phyloP scores from a whole-genome alignment of 352 stramenopile genomes.

The Phytopythium cucurbitacearum region DNA sequence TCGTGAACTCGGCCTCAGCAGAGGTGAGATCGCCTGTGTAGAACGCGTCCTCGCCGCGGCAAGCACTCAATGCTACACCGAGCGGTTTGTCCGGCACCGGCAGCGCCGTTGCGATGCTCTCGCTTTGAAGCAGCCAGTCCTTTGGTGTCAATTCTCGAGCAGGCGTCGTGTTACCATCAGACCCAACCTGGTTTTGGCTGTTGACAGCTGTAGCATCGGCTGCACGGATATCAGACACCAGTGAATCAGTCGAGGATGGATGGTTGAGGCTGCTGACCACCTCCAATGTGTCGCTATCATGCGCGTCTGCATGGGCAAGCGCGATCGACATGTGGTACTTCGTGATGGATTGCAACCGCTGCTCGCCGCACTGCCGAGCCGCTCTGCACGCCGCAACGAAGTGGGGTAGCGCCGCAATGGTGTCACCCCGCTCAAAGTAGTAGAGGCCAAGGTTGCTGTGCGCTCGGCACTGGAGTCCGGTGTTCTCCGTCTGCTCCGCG shows the following conservation, averaged over 20 bases:
- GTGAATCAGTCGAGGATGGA: background rate
- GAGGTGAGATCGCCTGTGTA: slow-evolving; percentile 34
- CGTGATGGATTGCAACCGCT: slow-evolving; percentile 25
- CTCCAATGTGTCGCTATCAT: background rate
- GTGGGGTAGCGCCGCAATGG: slow-evolving; percentile 19
- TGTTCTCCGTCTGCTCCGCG: slow-evolving; percentile 14
- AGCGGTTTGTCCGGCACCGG: slow-evolving; percentile 17
- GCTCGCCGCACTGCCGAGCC: slow-evolving; percentile 18
- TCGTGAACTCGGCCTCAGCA: slow-evolving; percentile 32
- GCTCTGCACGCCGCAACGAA: slow-evolving; percentile 34
- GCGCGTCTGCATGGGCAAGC: slow-evolving; percentile 2
- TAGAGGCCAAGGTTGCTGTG: slow-evolving; percentile 39
- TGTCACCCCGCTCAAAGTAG: slow-evolving; percentile 22
- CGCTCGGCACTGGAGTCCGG: slow-evolving; percentile 20
- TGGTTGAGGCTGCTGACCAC: background rate
- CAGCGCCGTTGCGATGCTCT: slow-evolving; percentile 13
- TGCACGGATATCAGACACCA: background rate
- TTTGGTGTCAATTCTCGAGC: slow-evolving; percentile 12
- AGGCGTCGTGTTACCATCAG: background rate
- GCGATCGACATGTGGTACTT: slow-evolving; percentile 44
- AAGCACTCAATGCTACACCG: slow-evolving; percentile 17
- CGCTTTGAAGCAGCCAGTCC: slow-evolving; percentile 29
- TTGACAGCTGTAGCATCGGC: no score
- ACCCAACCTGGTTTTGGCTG: background rate
- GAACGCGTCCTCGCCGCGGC: slow-evolving; percentile 37